Conservation (phyloP, 2,329 filamentous ascomycete species). For the Ophiosphaerella narmari region DNA sequence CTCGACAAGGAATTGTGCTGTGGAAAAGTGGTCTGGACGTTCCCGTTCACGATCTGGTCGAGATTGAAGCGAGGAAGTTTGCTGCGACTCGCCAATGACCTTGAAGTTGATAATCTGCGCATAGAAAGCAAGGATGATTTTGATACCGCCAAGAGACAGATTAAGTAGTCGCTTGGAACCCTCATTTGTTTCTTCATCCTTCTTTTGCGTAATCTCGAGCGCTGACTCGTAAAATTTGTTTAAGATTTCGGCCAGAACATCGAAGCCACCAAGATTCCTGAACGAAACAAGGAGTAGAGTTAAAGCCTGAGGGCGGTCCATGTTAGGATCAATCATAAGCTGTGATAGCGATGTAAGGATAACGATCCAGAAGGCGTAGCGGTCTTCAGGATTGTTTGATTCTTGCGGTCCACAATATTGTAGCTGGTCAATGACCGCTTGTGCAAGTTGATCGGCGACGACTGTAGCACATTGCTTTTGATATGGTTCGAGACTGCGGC, state of each 20-base stretch:
- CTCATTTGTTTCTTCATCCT: slow-evolving; percentile 52
- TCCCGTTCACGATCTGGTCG: slow-evolving; percentile 59
- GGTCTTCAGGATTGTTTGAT: slow-evolving; percentile 61
- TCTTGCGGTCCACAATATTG: slow-evolving; percentile 54
- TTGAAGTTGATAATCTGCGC: slow-evolving; percentile 76
- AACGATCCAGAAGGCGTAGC: slow-evolving; percentile 79
- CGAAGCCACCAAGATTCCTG: slow-evolving; percentile 78
- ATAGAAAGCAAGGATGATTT: slow-evolving; percentile 85
- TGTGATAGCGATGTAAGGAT: slow-evolving; percentile 78
- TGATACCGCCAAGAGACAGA: slow-evolving; percentile 67
- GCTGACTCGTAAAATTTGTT: slow-evolving; percentile 68
- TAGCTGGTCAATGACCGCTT: slow-evolving; percentile 71
- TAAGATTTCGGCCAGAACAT: slow-evolving; percentile 73
- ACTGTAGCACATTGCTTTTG: slow-evolving; percentile 64
- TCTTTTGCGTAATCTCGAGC: slow-evolving; percentile 52
- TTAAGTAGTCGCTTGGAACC: slow-evolving; percentile 42
- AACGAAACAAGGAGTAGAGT: slow-evolving; percentile 85
- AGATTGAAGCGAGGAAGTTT: slow-evolving; percentile 61
- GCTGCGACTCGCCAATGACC: slow-evolving; percentile 75
- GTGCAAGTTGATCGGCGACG: slow-evolving; percentile 71
- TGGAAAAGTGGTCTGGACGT: slow-evolving; percentile 65
- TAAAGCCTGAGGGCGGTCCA: slow-evolving; percentile 49
- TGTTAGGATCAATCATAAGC: slow-evolving; percentile 72
- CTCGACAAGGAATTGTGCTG: slow-evolving; percentile 82
- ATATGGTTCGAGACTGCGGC: slow-evolving; percentile 70